Evolutionary conservation across 805 yeast genomes (phyloP).

Genomic region (Dipodascus albidus): DNA sequence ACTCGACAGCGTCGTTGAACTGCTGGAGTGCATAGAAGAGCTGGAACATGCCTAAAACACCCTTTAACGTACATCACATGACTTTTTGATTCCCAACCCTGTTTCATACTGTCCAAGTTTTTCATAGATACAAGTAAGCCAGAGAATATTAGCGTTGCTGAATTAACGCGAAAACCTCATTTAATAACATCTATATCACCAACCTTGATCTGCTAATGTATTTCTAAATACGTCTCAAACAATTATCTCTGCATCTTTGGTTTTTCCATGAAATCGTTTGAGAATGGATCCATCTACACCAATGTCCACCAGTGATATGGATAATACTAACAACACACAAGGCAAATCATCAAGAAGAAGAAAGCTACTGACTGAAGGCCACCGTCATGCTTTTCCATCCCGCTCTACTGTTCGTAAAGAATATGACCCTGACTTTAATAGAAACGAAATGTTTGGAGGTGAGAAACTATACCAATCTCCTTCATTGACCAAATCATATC

Average conservation of each 20-base stretch:
- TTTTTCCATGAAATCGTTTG: not conserved
- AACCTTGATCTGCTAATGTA: not conserved
- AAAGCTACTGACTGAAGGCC: not conserved
- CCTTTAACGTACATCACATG: not conserved
- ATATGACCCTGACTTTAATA: not conserved
- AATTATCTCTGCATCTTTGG: not conserved
- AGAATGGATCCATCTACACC: not conserved
- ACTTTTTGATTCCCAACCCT: not conserved
- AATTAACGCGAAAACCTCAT: not conserved
- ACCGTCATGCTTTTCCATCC: not conserved
- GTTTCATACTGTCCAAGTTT: not conserved
- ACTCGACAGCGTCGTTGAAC: conserved; percentile 63
- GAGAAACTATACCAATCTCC: not conserved
- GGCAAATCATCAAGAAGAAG: not conserved
- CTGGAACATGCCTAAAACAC: conserved; percentile 23
- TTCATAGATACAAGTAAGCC: not conserved
- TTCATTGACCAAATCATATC: not conserved
- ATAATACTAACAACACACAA: not conserved
- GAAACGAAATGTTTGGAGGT: not conserved
- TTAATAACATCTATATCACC: not conserved
- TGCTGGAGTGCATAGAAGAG: conserved; percentile 71
- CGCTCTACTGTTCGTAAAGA: not conserved
- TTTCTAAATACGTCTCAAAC: not conserved
- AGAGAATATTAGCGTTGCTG: not conserved
- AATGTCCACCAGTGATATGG: not conserved